These are phyloP conservation scores for Botrytis paeoniae DNA, from an alignment of 2,329 filamentous ascomycete genomes.

Conservation along the genomic window DNA sequence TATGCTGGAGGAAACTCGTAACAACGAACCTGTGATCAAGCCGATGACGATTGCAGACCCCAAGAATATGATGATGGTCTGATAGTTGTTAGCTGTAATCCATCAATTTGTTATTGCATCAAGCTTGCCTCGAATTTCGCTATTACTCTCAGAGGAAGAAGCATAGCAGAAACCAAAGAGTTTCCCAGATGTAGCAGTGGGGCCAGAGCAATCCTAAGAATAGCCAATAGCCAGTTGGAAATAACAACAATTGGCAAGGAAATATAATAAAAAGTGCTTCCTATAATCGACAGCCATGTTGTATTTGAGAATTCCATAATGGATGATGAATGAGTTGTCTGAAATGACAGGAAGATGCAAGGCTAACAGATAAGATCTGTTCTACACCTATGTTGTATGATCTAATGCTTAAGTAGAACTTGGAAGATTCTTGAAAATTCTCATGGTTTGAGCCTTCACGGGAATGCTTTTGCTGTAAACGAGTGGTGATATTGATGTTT, in stretches of 20 bases:
- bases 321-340: neutral
- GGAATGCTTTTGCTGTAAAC: neutral
- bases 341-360: neutral
- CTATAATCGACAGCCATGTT: constrained; percentile 27
- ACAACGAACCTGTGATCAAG: constrained; percentile 56
- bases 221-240: constrained; percentile 23
- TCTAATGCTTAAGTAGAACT: neutral
- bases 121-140: constrained; percentile 36
- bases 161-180: constrained; percentile 25
- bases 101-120: neutral
- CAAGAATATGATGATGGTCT: constrained; percentile 51
- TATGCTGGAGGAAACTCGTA: constrained; percentile 56
- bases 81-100: constrained; percentile 21
- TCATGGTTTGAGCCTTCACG: neutral
- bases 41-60: constrained; percentile 67
- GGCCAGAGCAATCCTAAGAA: constrained; percentile 27
- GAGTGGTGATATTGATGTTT: neutral
- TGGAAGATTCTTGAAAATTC: neutral
- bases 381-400: neutral
- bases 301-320: constrained; percentile 22
- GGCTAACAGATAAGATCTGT: neutral
- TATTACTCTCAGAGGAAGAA: constrained; percentile 33
- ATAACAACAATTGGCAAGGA: constrained; percentile 29
- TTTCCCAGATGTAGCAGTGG: constrained; percentile 33
- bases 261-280: constrained; percentile 29